phyloP scores from a whole-genome alignment of 495 filamentous ascomycete species.

The Xylaria scruposa region DNA sequence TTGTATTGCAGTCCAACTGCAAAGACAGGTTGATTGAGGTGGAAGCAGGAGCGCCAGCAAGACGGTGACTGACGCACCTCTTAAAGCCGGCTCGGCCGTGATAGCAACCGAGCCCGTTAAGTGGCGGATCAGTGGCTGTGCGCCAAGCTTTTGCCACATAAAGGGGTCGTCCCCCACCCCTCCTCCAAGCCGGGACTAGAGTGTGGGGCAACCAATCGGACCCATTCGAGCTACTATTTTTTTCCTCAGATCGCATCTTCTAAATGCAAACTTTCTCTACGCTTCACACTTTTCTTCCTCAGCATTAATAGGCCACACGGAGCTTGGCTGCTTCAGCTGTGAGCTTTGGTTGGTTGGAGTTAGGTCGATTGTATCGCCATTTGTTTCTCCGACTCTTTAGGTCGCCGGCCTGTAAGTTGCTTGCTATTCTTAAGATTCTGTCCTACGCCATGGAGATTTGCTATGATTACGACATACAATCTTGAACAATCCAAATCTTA shows the following conservation, averaged over 20 bases:
- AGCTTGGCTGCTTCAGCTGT: not conserved
- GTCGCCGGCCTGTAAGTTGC: conserved; percentile 30
- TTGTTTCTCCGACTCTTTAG: not conserved
- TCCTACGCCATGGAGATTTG: conserved; percentile 42
- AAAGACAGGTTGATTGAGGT: conserved; percentile 34
- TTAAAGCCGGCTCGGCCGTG: conserved; percentile 22
- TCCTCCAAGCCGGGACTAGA: conserved; percentile 1
- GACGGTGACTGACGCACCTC: conserved; percentile 29
- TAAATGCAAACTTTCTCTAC: conserved; percentile 5
- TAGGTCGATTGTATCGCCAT: no score
- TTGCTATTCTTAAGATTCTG: conserved; percentile 15
- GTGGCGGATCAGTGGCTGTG: conserved; percentile 19
- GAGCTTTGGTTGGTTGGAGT: not conserved
- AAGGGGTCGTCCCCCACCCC: conserved; percentile 28
- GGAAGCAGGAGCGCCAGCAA: conserved; percentile 20
- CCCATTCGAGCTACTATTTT: conserved; percentile 26
- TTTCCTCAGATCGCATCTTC: conserved; percentile 21
- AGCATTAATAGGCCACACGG: not conserved
- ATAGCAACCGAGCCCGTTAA: not conserved
- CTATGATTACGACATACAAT: conserved; percentile 59
- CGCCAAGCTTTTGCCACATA: conserved; percentile 22
- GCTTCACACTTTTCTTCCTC: conserved; percentile 28
- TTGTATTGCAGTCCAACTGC: conserved; percentile 39
- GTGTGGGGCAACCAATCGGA: conserved; percentile 18
- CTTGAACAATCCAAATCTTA: conserved; percentile 87